These are phyloP conservation scores for Leptomonas seymouri DNA, from an alignment of 208 protist species.

Conservation along the genomic window DNA sequence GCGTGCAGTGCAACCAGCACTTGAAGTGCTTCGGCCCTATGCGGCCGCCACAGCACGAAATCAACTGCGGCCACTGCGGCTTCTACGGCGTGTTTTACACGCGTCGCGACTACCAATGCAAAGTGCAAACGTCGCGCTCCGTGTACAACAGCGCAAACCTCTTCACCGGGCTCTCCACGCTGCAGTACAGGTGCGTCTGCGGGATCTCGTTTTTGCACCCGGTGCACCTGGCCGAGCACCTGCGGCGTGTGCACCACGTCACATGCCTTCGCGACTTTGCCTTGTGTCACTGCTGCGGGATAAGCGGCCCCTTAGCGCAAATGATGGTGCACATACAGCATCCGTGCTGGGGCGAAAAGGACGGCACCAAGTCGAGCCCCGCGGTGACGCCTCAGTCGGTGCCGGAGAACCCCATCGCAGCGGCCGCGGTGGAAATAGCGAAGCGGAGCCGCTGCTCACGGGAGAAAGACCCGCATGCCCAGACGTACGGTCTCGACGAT, in stretches of 20 bases:
- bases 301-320: slow-evolving; percentile 34
- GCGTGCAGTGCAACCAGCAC: slow-evolving; percentile 45
- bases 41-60: slow-evolving; percentile 59
- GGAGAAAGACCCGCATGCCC: background rate
- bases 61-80: slow-evolving; percentile 46
- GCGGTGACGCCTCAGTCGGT: background rate
- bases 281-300: slow-evolving; percentile 48
- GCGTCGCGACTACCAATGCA: slow-evolving; percentile 54
- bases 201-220: slow-evolving; percentile 56
- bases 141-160: slow-evolving; percentile 39
- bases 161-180: slow-evolving; percentile 48
- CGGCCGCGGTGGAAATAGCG: slow-evolving; percentile 3
- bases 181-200: slow-evolving; percentile 76
- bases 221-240: slow-evolving; percentile 62
- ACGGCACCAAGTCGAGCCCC: background rate
- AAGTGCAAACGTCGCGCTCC: slow-evolving; percentile 22
- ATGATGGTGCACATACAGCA: slow-evolving; percentile 47
- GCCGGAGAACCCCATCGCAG: background rate
- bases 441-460: background rate
- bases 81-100: slow-evolving; percentile 72
- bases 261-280: slow-evolving; percentile 39
- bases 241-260: slow-evolving; percentile 54
- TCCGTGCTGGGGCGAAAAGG: slow-evolving; percentile 26
- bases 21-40: slow-evolving; percentile 71
- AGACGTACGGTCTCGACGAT: slow-evolving; percentile 1